These are phyloP conservation scores for Hyphochytrium catenoides DNA, from an alignment of 352 stramenopile genomes.

Conservation along the genomic window DNA sequence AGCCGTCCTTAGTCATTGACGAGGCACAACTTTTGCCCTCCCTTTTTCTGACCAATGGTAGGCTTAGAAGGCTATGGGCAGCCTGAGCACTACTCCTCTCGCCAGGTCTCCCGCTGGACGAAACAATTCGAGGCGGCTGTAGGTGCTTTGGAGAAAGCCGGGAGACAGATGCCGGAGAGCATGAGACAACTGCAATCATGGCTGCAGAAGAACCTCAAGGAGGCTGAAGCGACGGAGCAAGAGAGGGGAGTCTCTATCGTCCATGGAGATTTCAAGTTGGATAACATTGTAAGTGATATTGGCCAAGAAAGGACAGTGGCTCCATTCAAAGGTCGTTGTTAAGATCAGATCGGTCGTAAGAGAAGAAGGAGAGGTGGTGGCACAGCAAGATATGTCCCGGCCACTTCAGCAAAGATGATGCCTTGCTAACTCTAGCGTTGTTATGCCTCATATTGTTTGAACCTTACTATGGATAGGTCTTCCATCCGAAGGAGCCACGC, in stretches of 20 bases:
- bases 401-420: too few species aligned
- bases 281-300: too few species aligned
- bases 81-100: conserved; percentile 33
- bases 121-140: conserved; percentile 28
- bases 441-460: too few species aligned
- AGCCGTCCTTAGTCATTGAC: too few species aligned
- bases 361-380: too few species aligned
- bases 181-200: conserved; percentile 25
- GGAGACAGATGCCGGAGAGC: conserved; percentile 27
- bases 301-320: too few species aligned
- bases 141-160: conserved; percentile 14
- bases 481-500: conserved; percentile 47
- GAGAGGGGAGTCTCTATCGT: conserved; percentile 24
- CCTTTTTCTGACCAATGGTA: background rate
- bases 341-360: too few species aligned
- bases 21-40: too few species aligned
- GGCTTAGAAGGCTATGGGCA: conserved; percentile 23
- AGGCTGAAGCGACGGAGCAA: conserved; percentile 19
- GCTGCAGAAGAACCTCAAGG: conserved; percentile 23
- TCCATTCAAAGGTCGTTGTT: too few species aligned
- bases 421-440: too few species aligned
- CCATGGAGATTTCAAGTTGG: conserved; percentile 60
- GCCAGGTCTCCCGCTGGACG: conserved; percentile 38
- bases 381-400: too few species aligned
- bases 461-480: conserved; percentile 25